A percentile compares a stretch with the other conserved stretches of the same genome.
Evolutionary conservation across 768 basidiomycete species (phyloP).

Genomic region (Panus rudis): DNA sequence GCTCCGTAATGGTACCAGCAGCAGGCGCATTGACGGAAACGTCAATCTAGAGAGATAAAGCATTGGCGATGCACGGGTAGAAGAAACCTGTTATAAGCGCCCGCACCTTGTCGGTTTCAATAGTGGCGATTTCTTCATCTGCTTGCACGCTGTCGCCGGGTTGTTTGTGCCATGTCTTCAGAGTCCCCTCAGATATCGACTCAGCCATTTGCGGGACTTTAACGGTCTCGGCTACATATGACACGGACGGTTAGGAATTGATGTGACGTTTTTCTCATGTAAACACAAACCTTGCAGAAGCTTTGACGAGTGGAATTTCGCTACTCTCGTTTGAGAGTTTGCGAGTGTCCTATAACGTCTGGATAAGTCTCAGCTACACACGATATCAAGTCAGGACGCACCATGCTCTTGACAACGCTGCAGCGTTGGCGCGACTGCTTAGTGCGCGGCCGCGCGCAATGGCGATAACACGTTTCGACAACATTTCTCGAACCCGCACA

Average conservation of each 20-base stretch:
- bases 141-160: conserved; percentile 84
- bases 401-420: conserved; percentile 41
- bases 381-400: conserved; percentile 20
- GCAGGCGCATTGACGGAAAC: conserved; percentile 92
- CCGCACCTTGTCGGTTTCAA: conserved; percentile 96
- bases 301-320: conserved; percentile 64
- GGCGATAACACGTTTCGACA: conserved; percentile 63
- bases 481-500: conserved; percentile 34
- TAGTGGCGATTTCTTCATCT: conserved; percentile 96
- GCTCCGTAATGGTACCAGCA: conserved; percentile 80
- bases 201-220: conserved; percentile 98
- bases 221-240: conserved; percentile 66
- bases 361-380: conserved; percentile 5
- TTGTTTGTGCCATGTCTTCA: conserved; percentile 92
- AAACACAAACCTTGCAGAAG: conserved; percentile 55
- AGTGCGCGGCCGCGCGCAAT: conserved; percentile 56
- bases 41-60: conserved; percentile 63
- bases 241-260: conserved; percentile 4
- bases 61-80: background rate
- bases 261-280: conserved; percentile 4
- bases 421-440: conserved; percentile 31
- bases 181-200: conserved; percentile 95
- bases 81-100: background rate
- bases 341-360: conserved; percentile 36
- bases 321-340: conserved; percentile 39